A percentile compares a stretch with the other conserved stretches of the same genome.
Conservation (phyloP, 2,329 filamentous ascomycete genomes). For the Colletotrichum musae region DNA sequence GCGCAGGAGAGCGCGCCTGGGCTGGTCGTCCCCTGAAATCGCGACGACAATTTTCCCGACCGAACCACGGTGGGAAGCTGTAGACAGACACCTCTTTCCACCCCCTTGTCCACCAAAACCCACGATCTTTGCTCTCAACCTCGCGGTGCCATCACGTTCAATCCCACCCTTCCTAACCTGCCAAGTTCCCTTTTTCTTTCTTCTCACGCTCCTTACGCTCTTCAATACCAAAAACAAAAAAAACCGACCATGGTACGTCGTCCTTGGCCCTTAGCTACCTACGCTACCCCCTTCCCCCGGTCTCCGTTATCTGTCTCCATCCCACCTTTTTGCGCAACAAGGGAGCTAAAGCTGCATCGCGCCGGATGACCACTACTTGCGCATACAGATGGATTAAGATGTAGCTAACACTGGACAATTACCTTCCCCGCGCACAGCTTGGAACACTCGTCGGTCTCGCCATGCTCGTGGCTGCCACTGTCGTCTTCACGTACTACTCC, state of each 20-base stretch:
- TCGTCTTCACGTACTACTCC: conserved; percentile 88
- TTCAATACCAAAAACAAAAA: background rate
- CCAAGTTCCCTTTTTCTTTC: background rate
- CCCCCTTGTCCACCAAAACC: background rate
- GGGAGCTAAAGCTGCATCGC: conserved; percentile 5
- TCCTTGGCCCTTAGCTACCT: conserved; percentile 5
- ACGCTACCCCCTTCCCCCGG: background rate
- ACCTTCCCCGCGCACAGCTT: conserved; percentile 71
- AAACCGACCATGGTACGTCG: conserved; percentile 49
- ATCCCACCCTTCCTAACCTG: background rate
- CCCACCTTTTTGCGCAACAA: conserved; percentile 29
- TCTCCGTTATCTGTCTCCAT: background rate
- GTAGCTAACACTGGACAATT: conserved; percentile 17
- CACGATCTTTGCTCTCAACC: conserved; percentile 1
- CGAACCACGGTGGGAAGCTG: conserved; percentile 19
- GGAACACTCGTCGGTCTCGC: conserved; percentile 83
- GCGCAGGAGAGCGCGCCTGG: conserved; percentile 14
- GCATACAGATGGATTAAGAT: background rate
- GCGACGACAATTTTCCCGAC: conserved; percentile 41
- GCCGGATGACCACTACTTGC: background rate
- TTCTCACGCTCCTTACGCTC: conserved; percentile 30
- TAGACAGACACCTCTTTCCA: background rate
- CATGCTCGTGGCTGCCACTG: conserved; percentile 77
- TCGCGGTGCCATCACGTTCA: background rate
- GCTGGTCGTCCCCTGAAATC: conserved; percentile 38